Percentiles rank a stretch among this genome's conserved stretches.
Conservation (phyloP, 805 yeast genomes). For the Suhomyces faveliae region DNA sequence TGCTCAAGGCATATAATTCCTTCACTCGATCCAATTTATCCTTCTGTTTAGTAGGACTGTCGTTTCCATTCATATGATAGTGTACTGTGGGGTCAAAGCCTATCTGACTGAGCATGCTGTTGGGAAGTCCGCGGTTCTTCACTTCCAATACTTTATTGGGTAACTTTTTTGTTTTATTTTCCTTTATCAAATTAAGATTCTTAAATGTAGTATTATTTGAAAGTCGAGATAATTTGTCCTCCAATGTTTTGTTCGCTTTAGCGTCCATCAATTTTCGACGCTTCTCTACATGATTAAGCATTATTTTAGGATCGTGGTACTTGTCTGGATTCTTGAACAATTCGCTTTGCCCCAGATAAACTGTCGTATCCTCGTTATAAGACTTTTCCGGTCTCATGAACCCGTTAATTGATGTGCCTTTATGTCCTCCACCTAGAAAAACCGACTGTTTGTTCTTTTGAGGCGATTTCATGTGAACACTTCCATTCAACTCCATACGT, state of each 20-base stretch:
- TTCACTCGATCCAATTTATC: conserved; percentile 12
- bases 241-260: conserved; percentile 32
- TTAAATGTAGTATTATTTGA: conserved; percentile 19
- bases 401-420: conserved; percentile 2
- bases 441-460: conserved; percentile 38
- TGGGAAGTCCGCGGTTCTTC: conserved; percentile 19
- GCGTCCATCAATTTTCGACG: conserved; percentile 27
- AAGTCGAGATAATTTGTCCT: conserved; percentile 31
- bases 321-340: conserved; percentile 24
- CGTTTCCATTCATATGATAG: conserved; percentile 7
- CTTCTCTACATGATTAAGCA: conserved; percentile 40
- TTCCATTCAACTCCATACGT: conserved; percentile 74
- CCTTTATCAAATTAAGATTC: conserved; percentile 19
- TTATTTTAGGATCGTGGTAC: conserved; percentile 47
- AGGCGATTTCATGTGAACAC: conserved; percentile 57
- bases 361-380: conserved; percentile 22
- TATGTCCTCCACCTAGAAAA: conserved; percentile 35
- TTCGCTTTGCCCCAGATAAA: conserved; percentile 19
- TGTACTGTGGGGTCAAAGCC: conserved; percentile 53
- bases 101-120: conserved; percentile 35
- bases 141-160: conserved; percentile 17
- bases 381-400: conserved; percentile 15
- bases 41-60: conserved; percentile 12
- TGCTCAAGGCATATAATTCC: conserved; percentile 25
- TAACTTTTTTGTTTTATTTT: conserved; percentile 2